A percentile compares a stretch with the other conserved stretches of the same genome.
Evolutionary conservation across 371 early-diverging fungal species (phyloP).

Genomic region (Choanephora cucurbitarum): DNA sequence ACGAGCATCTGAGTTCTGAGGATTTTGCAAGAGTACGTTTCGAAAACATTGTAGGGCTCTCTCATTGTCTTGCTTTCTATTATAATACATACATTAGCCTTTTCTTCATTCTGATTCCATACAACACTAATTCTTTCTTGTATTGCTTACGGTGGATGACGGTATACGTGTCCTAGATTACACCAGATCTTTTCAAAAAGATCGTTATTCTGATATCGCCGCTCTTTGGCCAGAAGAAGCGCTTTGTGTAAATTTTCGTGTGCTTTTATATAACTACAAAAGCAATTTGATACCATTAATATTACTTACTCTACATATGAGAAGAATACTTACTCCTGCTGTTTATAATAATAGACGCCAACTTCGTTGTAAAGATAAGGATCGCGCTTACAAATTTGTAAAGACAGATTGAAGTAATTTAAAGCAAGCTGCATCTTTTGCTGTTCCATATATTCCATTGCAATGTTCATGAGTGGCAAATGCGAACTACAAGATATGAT

Average conservation of each 20-base stretch:
- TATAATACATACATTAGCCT: background rate
- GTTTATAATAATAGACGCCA: slow-evolving; percentile 61
- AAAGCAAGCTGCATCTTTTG: slow-evolving; percentile 55
- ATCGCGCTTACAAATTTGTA: slow-evolving; percentile 57
- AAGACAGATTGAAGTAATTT: slow-evolving; percentile 58
- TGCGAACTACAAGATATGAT: slow-evolving; percentile 58
- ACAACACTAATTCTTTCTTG: background rate
- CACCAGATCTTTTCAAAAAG: slow-evolving; percentile 67
- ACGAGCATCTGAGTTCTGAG: slow-evolving; percentile 32
- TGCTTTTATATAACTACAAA: slow-evolving; percentile 54
- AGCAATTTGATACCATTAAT: background rate
- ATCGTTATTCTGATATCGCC: slow-evolving; percentile 33
- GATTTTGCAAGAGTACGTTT: slow-evolving; percentile 48
- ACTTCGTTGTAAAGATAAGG: slow-evolving; percentile 71
- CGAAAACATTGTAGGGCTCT: slow-evolving; percentile 53
- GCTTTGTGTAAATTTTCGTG: slow-evolving; percentile 56
- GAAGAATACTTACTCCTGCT: slow-evolving; percentile 45
- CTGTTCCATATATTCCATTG: slow-evolving; percentile 71
- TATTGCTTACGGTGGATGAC: slow-evolving; percentile 56
- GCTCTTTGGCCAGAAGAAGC: slow-evolving; percentile 47
- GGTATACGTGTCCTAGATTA: slow-evolving; percentile 73
- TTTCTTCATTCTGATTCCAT: background rate
- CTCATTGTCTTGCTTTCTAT: slow-evolving; percentile 18
- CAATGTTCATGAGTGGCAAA: slow-evolving; percentile 70
- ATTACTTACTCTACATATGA: background rate